Percentiles rank a stretch among this genome's conserved stretches.
Conservation (phyloP, 2,329 filamentous ascomycete genomes). For the Phoma sp. region DNA sequence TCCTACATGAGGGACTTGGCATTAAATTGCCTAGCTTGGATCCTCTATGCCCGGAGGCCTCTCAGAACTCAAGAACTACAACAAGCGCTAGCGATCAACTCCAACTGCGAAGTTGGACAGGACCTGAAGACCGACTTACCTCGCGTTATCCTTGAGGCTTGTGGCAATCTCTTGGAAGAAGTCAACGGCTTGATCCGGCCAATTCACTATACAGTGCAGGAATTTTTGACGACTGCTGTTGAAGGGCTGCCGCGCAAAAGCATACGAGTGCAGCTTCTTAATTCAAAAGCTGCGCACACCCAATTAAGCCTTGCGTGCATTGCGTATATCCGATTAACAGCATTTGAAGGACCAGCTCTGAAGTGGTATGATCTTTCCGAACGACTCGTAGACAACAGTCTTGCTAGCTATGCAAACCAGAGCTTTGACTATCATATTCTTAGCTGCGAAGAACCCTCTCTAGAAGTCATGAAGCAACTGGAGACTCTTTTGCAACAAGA, state of each 20-base stretch:
- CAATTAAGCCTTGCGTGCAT: slow-evolving; percentile 17
- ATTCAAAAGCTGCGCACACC: slow-evolving; percentile 15
- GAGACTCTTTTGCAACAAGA: slow-evolving; percentile 15
- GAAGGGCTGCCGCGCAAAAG: not conserved
- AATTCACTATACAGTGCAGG: slow-evolving; percentile 30
- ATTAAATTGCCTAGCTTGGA: slow-evolving; percentile 25
- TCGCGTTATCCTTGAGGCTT: slow-evolving; percentile 27
- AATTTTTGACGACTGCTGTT: slow-evolving; percentile 20
- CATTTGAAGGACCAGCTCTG: not conserved
- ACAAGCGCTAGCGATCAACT: slow-evolving; percentile 15
- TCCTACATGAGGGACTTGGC: slow-evolving; percentile 23
- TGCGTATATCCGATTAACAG: slow-evolving; percentile 12
- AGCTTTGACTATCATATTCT: slow-evolving; percentile 21
- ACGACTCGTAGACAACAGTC: not conserved
- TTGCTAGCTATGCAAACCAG: slow-evolving; percentile 17
- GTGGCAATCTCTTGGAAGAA: slow-evolving; percentile 25
- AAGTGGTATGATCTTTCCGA: not conserved
- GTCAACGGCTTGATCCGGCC: slow-evolving; percentile 17
- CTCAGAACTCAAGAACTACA: slow-evolving; percentile 23
- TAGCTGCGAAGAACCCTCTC: slow-evolving; percentile 1
- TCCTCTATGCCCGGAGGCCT: slow-evolving; percentile 21
- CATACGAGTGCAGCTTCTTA: slow-evolving; percentile 10
- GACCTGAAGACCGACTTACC: slow-evolving; percentile 12
- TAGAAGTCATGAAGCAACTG: slow-evolving; percentile 6
- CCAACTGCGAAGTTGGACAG: slow-evolving; percentile 1